Evolutionary conservation across 768 basidiomycete genomes (phyloP).

Genomic region (Rhodosporidiobolus sp.): DNA sequence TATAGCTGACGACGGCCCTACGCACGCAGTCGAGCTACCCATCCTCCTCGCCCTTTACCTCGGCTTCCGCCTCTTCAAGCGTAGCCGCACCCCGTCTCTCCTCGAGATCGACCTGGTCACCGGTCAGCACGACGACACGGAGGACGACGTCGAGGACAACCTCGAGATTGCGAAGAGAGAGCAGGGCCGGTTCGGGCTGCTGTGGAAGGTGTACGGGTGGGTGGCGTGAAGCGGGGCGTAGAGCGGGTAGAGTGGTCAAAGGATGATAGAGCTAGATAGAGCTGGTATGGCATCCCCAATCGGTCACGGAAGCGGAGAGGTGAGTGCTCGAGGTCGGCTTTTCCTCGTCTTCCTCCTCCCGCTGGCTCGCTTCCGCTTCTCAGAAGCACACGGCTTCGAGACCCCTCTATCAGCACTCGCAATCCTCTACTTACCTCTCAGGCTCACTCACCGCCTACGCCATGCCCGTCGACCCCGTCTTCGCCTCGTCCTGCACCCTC

Average conservation of each 20-base stretch:
- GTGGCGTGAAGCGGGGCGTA: constrained; percentile 27
- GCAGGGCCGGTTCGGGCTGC: constrained; percentile 51
- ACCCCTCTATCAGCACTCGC: no score
- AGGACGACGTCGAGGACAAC: constrained; percentile 54
- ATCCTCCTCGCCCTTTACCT: constrained; percentile 67
- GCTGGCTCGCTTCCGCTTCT: no score
- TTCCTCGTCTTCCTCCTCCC: no score
- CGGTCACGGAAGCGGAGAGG: no score
- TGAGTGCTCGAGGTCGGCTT: no score
- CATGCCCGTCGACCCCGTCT: no score
- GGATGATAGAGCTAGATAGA: background rate
- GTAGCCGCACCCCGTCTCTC: constrained; percentile 58
- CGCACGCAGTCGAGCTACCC: constrained; percentile 64
- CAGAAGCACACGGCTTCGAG: no score
- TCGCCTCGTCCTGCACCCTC: no score
- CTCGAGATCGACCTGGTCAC: constrained; percentile 58
- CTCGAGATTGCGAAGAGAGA: constrained; percentile 52
- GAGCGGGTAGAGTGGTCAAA: background rate
- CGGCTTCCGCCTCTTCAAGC: constrained; percentile 55
- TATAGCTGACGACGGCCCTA: no score
- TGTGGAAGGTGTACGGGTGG: constrained; percentile 59
- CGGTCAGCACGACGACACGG: constrained; percentile 7
- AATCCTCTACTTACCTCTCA: no score
- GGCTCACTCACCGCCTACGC: no score
- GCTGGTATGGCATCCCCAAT: no score